Evolutionary conservation across 257 asterid genomes (phyloP).

Genomic region (Jacaranda copaia): DNA sequence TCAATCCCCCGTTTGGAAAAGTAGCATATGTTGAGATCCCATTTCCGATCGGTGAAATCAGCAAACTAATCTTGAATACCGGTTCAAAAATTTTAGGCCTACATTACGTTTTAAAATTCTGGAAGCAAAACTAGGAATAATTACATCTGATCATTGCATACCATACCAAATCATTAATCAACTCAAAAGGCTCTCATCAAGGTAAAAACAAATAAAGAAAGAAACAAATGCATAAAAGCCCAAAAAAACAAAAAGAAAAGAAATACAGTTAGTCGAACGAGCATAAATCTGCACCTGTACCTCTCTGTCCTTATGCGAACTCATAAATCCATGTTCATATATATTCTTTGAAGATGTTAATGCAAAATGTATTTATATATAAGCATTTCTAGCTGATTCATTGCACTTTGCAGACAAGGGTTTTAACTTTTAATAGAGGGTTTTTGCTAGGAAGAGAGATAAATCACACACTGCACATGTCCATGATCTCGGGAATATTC

Average conservation of each 20-base stretch:
- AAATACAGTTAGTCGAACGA: not conserved
- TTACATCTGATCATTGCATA: constrained; percentile 2
- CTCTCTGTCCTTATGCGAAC: not conserved
- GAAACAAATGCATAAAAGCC: not conserved
- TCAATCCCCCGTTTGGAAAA: constrained; percentile 21
- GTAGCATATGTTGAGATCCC: not conserved
- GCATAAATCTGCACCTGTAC: constrained; percentile 35
- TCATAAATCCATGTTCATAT: constrained; percentile 3
- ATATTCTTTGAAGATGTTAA: not conserved
- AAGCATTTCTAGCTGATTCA: not conserved
- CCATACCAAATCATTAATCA: not conserved
- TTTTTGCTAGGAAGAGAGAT: constrained; percentile 24
- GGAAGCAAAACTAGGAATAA: not conserved
- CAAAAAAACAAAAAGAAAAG: not conserved
- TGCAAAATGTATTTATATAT: constrained; percentile 4
- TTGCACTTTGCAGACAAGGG: constrained; percentile 30
- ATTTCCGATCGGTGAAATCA: not conserved
- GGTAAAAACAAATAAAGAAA: not conserved
- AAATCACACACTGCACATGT: constrained; percentile 25
- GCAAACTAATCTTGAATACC: too few species aligned
- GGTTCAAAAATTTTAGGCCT: too few species aligned
- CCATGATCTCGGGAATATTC: constrained; percentile 40
- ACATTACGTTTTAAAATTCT: too few species aligned
- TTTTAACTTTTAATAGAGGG: constrained; percentile 38
- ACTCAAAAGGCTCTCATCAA: constrained; percentile 12